Conservation (phyloP, 495 filamentous ascomycete genomes). For the Penicillium coffeae region DNA sequence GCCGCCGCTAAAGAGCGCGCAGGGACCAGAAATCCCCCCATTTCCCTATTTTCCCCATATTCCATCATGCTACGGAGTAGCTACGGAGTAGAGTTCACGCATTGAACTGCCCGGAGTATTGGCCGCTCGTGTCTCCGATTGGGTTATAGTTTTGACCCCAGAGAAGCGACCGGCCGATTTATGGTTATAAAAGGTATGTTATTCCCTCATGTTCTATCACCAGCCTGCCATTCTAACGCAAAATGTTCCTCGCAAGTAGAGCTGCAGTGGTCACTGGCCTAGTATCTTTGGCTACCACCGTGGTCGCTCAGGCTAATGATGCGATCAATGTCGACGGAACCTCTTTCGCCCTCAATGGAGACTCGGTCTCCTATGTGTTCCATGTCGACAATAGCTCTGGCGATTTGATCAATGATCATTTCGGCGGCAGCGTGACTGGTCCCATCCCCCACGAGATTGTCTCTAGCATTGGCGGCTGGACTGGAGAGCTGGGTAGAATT, state of each 20-base stretch:
- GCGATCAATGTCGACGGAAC: constrained; percentile 34
- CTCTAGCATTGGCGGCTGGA: constrained; percentile 43
- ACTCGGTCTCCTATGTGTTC: constrained; percentile 50
- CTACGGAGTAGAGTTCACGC: too few relatives aligned
- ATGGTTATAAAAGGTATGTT: too few relatives aligned
- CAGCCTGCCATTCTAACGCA: too few relatives aligned
- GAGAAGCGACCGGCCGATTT: too few relatives aligned
- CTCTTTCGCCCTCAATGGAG: constrained; percentile 46
- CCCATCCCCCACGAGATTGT: constrained; percentile 39
- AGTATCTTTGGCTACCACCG: neutral
- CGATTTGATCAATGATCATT: constrained; percentile 51
- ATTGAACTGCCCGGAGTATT: too few relatives aligned
- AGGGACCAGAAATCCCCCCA: neutral
- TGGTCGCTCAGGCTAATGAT: neutral
- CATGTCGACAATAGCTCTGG: constrained; percentile 48
- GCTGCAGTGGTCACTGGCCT: too few relatives aligned
- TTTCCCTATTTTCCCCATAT: constrained; percentile 5
- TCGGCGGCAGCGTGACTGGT: constrained; percentile 34
- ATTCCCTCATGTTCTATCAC: too few relatives aligned
- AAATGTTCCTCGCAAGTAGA: too few relatives aligned
- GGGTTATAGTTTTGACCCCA: too few relatives aligned
- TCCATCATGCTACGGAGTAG: neutral
- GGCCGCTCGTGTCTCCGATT: too few relatives aligned
- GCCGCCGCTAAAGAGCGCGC: constrained; percentile 12
- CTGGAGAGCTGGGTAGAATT: constrained; percentile 36